phyloP scores from a whole-genome alignment of 768 basidiomycete species.

The Suillus decipiens region DNA sequence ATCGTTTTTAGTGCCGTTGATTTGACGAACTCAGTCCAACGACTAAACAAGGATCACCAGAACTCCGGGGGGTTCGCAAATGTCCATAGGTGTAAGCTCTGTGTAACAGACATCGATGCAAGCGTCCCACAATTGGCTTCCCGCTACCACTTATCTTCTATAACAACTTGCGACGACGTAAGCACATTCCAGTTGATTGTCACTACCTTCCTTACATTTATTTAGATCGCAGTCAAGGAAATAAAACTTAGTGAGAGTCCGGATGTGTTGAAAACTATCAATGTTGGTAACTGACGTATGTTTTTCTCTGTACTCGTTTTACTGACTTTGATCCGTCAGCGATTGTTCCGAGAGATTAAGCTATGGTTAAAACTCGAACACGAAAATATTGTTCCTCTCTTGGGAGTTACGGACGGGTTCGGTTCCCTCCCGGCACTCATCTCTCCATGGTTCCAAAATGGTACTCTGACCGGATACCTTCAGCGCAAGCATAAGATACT shows the following conservation, averaged over 20 bases:
- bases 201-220: neutral
- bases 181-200: neutral
- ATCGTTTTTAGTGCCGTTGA: constrained; percentile 1
- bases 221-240: constrained; percentile 1
- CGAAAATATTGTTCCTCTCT: constrained; percentile 32
- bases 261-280: neutral
- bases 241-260: neutral
- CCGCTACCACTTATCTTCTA: neutral
- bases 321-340: constrained; percentile 15
- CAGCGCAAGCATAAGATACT: constrained; percentile 9
- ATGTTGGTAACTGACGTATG: neutral
- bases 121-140: neutral
- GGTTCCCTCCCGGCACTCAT: constrained; percentile 36
- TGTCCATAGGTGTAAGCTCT: neutral
- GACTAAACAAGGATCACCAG: neutral
- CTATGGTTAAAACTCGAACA: constrained; percentile 34
- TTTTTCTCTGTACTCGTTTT: neutral
- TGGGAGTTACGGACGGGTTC: constrained; percentile 28
- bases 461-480: constrained; percentile 26
- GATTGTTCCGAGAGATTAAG: constrained; percentile 32
- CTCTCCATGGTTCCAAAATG: constrained; percentile 36
- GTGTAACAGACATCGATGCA: neutral
- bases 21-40: neutral
- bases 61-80: neutral
- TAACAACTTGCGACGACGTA: neutral